Conservation (phyloP, 768 basidiomycete species). For the Pulveroboletus sp. region DNA sequence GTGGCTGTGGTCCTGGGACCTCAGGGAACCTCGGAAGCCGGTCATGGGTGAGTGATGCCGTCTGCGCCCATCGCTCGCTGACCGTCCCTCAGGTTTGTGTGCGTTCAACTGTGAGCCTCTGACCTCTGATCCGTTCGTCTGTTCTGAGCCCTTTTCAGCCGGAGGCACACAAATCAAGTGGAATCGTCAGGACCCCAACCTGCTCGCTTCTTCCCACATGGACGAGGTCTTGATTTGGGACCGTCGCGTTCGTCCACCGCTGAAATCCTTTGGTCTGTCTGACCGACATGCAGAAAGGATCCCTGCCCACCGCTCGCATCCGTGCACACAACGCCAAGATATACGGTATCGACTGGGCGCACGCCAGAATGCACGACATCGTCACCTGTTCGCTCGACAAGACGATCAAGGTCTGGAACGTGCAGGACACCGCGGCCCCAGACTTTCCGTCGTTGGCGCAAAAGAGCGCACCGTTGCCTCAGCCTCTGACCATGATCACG, state of each 20-base stretch:
- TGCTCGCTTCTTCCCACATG: constrained; percentile 86
- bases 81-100: constrained; percentile 43
- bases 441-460: constrained; percentile 13
- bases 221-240: constrained; percentile 94
- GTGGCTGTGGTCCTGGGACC: constrained; percentile 93
- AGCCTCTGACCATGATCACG: constrained; percentile 51
- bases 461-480: constrained; percentile 11
- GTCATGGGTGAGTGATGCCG: constrained; percentile 48
- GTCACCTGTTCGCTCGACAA: constrained; percentile 95
- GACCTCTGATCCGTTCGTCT: background rate
- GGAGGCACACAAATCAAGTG: constrained; percentile 96
- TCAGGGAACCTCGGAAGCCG: constrained; percentile 66
- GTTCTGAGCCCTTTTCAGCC: constrained; percentile 39
- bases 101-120: constrained; percentile 48
- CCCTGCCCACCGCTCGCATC: constrained; percentile 70
- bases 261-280: background rate
- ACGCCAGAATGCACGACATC: constrained; percentile 66
- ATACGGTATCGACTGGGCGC: constrained; percentile 97
- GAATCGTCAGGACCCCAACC: constrained; percentile 82
- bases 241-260: constrained; percentile 57
- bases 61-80: background rate
- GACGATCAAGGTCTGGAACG: constrained; percentile 83
- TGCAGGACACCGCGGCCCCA: constrained; percentile 18
- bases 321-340: constrained; percentile 87
- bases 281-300: constrained; percentile 66